These are phyloP conservation scores for Conoideocrella luteorostrata DNA, from an alignment of 2,329 filamentous ascomycete species.

Conservation along the genomic window DNA sequence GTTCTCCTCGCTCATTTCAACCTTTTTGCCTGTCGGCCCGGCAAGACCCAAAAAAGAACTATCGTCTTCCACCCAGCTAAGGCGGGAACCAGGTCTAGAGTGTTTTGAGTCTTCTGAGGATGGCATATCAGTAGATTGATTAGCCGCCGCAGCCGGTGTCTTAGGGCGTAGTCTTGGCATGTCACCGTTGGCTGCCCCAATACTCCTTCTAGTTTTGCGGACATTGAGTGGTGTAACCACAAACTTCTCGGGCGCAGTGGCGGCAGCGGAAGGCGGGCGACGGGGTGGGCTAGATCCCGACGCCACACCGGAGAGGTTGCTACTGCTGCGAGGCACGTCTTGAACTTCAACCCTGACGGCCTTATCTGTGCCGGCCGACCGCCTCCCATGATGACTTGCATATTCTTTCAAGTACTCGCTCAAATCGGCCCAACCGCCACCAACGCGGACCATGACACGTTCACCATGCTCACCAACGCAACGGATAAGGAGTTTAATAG, in stretches of 20 bases:
- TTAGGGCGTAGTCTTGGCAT: constrained; percentile 29
- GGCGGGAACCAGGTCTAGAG: constrained; percentile 46
- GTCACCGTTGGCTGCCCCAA: constrained; percentile 28
- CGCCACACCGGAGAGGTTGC: constrained; percentile 16
- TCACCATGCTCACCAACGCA: constrained; percentile 85
- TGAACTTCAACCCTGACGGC: constrained; percentile 54
- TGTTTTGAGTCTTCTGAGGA: constrained; percentile 37
- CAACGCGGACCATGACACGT: constrained; percentile 95
- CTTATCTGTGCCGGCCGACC: constrained; percentile 36
- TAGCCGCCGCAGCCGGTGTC: constrained; percentile 34
- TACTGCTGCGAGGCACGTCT: constrained; percentile 34
- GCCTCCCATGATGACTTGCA: constrained; percentile 82
- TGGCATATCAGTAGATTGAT: constrained; percentile 31
- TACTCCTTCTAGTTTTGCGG: constrained; percentile 46
- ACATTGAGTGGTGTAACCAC: constrained; percentile 45
- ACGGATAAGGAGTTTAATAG: constrained; percentile 91
- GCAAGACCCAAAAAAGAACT: constrained; percentile 59
- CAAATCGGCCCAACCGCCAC: constrained; percentile 95
- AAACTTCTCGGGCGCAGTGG: constrained; percentile 27
- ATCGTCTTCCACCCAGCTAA: constrained; percentile 55
- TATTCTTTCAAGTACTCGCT: constrained; percentile 94
- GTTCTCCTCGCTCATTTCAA: constrained; percentile 65
- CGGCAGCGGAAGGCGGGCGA: constrained; percentile 33
- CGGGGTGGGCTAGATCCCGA: constrained; percentile 34
- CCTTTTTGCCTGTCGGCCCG: constrained; percentile 59